Evolutionary conservation across 768 basidiomycete genomes (phyloP).

Genomic region (Galerina sulciceps): DNA sequence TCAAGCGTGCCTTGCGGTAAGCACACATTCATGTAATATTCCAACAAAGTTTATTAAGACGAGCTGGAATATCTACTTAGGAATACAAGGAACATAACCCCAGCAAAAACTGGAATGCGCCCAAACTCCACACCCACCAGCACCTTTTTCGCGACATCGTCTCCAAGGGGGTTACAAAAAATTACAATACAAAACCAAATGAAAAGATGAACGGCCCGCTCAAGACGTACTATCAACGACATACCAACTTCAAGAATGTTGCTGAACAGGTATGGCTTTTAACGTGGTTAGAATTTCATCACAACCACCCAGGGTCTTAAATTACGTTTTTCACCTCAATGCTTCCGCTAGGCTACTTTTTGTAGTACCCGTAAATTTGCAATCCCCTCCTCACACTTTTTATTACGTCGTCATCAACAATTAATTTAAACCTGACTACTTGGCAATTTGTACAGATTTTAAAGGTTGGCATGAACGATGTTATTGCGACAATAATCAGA

Average conservation of each 20-base stretch:
- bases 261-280: slow-evolving; percentile 26
- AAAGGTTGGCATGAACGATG: not conserved
- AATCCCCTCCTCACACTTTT: too few species aligned
- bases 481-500: not conserved
- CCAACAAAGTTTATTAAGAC: not conserved
- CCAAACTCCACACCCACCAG: slow-evolving; percentile 34
- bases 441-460: not conserved
- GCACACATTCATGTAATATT: not conserved
- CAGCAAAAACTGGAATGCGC: slow-evolving; percentile 37
- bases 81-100: slow-evolving; percentile 9
- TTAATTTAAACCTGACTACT: not conserved
- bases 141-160: slow-evolving; percentile 34
- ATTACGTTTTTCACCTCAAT: too few species aligned
- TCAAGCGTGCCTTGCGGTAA: slow-evolving; percentile 23
- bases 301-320: not conserved
- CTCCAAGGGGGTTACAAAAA: slow-evolving; percentile 30
- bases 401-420: not conserved
- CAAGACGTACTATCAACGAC: slow-evolving; percentile 27
- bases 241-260: slow-evolving; percentile 37
- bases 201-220: slow-evolving; percentile 37
- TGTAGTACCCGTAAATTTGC: too few species aligned
- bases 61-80: not conserved
- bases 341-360: too few species aligned
- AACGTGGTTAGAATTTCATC: too few species aligned
- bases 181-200: slow-evolving; percentile 35